phyloP scores from a whole-genome alignment of 2,329 filamentous ascomycete species.

The Penicillium hesseltinei region DNA sequence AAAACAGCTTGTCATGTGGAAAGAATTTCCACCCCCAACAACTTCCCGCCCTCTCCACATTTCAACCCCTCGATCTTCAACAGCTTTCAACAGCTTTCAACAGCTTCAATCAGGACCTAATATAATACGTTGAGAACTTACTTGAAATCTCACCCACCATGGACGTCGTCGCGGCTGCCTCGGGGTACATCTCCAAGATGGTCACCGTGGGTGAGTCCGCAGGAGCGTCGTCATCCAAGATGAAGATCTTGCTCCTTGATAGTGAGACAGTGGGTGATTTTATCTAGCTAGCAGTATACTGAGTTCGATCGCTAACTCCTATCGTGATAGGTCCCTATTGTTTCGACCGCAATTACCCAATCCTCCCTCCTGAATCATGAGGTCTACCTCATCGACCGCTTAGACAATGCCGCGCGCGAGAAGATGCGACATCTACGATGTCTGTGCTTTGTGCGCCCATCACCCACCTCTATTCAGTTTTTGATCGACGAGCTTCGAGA shows the following conservation, averaged over 20 bases:
- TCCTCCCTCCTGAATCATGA: constrained; percentile 93
- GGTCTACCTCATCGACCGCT: constrained; percentile 93
- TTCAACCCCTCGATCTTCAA: constrained; percentile 7
- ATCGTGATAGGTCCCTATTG: constrained; percentile 67
- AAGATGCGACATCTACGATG: constrained; percentile 98
- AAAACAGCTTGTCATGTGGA: constrained; percentile 17
- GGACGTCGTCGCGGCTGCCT: constrained; percentile 91
- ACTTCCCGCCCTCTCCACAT: constrained; percentile 10
- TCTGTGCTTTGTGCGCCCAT: constrained; percentile 88
- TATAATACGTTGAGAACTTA: not conserved
- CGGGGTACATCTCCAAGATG: constrained; percentile 96
- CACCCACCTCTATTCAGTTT: constrained; percentile 85
- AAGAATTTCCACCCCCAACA: constrained; percentile 7
- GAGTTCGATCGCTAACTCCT: constrained; percentile 25
- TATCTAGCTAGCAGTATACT: constrained; percentile 20
- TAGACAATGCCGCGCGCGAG: constrained; percentile 85
- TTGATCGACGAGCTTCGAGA: constrained; percentile 94
- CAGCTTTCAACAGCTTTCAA: not conserved
- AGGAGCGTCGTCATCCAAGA: constrained; percentile 70
- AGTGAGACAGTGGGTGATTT: constrained; percentile 73
- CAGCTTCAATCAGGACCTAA: not conserved
- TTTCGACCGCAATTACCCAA: constrained; percentile 93
- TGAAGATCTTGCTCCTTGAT: constrained; percentile 96
- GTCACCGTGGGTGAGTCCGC: constrained; percentile 75
- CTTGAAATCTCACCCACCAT: constrained; percentile 53